Percentiles rank a stretch among this genome's conserved stretches.
phyloP scores from a whole-genome alignment of 257 asterid species.

The Dorcoceras hygrometricum region DNA sequence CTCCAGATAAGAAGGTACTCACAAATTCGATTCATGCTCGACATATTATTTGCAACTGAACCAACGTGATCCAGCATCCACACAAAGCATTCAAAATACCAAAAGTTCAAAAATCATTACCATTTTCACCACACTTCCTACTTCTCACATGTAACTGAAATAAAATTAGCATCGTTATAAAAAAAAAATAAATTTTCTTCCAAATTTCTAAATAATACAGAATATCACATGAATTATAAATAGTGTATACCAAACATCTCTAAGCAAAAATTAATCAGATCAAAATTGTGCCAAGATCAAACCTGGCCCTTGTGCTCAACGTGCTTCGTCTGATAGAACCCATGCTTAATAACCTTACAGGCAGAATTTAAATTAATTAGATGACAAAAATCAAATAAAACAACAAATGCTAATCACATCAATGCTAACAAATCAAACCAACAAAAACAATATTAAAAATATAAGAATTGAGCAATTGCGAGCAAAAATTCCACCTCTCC shows the following conservation, averaged over 20 bases:
- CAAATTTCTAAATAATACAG: neutral
- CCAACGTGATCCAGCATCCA: neutral
- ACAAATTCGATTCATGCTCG: no score
- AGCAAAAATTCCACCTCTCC: slow-evolving; percentile 53
- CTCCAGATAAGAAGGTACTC: neutral
- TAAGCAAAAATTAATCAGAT: neutral
- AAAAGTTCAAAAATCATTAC: neutral
- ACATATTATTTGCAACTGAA: neutral
- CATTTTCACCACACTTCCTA: neutral
- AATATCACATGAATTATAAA: neutral
- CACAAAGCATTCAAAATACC: neutral
- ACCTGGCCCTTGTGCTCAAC: slow-evolving; percentile 78
- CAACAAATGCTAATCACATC: neutral
- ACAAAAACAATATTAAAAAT: neutral
- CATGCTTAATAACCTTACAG: slow-evolving; percentile 52
- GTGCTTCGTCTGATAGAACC: slow-evolving; percentile 51
- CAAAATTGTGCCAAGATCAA: neutral
- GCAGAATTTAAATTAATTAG: neutral
- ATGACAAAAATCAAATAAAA: neutral
- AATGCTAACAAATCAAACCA: neutral
- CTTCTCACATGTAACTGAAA: neutral
- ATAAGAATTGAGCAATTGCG: neutral
- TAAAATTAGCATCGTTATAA: neutral
- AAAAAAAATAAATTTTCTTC: neutral
- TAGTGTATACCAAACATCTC: neutral